These are phyloP conservation scores for Teratosphaeria zuluensis DNA, from an alignment of 2,329 filamentous ascomycete genomes.

Conservation along the genomic window DNA sequence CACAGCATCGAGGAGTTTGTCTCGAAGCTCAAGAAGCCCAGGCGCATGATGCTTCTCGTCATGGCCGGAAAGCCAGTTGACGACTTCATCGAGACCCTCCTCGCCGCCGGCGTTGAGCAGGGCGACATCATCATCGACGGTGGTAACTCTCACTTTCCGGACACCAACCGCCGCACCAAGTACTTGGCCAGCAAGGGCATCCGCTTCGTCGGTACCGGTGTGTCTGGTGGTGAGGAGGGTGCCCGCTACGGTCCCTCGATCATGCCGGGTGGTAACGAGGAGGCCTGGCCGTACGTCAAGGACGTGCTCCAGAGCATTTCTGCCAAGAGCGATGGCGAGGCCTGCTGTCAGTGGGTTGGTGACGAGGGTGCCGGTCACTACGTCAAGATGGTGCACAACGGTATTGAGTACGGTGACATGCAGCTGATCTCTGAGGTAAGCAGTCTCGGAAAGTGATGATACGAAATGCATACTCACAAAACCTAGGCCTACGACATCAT, in stretches of 20 bases:
- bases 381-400: conserved; percentile 99
- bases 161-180: conserved; percentile 92
- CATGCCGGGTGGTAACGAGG: conserved; percentile 98
- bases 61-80: conserved; percentile 97
- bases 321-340: conserved; percentile 92
- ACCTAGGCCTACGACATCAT: conserved; percentile 94
- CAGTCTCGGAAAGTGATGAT: neutral
- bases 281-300: conserved; percentile 97
- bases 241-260: conserved; percentile 93
- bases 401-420: conserved; percentile 99
- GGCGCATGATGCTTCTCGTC: conserved; percentile 96
- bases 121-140: conserved; percentile 99
- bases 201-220: conserved; percentile 91
- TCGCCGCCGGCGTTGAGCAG: conserved; percentile 59
- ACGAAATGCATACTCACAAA: conserved; percentile 5
- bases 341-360: conserved; percentile 99
- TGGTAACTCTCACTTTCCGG: conserved; percentile 98
- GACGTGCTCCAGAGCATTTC: conserved; percentile 97
- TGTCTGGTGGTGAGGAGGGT: conserved; percentile 98
- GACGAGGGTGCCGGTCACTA: conserved; percentile 99
- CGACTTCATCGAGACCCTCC: conserved; percentile 93
- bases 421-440: conserved; percentile 96
- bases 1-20: conserved; percentile 91
- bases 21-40: conserved; percentile 91
- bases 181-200: conserved; percentile 83